Conservation (phyloP, 2,329 filamentous ascomycete species). For the Ceratocystis huliohia region DNA sequence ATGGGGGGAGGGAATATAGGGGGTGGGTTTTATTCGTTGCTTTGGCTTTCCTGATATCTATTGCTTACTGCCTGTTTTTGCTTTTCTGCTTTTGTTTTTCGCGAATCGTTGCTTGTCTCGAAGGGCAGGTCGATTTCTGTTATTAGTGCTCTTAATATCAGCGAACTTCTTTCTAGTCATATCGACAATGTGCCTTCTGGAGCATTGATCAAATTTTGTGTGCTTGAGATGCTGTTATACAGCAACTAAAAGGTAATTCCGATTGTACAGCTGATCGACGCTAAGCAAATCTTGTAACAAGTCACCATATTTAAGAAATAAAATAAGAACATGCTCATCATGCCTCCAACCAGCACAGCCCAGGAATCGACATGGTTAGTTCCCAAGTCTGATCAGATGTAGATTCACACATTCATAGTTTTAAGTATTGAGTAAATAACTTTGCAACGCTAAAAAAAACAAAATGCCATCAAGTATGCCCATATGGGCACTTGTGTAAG, state of each 20-base stretch:
- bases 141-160: background rate
- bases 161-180: background rate
- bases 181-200: background rate
- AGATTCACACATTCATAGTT: background rate
- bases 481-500: background rate
- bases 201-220: background rate
- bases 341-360: too few relatives aligned
- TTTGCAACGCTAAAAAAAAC: background rate
- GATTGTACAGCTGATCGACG: background rate
- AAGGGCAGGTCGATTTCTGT: background rate
- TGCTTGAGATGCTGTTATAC: background rate
- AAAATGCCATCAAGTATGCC: background rate
- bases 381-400: too few relatives aligned
- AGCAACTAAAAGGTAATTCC: background rate
- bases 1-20: background rate
- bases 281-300: background rate
- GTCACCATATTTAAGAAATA: background rate
- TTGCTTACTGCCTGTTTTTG: background rate
- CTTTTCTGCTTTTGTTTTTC: background rate
- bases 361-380: too few relatives aligned
- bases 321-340: too few relatives aligned
- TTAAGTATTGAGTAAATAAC: background rate
- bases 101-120: background rate
- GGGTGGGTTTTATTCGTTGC: background rate
- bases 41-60: conserved; percentile 10